Evolutionary conservation across 75 land plant genomes (phyloP).

Genomic region (Adiantum capillusveneris): DNA sequence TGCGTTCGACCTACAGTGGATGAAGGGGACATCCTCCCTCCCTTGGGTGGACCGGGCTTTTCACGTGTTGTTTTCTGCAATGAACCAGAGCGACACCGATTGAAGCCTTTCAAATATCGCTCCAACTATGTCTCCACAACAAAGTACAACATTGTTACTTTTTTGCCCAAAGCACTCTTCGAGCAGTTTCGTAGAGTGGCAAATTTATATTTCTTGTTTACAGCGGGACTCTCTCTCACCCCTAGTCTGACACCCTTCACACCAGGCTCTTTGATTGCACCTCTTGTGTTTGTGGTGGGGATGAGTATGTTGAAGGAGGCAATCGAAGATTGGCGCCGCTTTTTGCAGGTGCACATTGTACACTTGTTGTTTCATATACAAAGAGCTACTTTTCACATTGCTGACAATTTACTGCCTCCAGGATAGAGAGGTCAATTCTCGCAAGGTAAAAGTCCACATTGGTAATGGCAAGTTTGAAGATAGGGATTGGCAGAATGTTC

Average conservation of each 20-base stretch:
- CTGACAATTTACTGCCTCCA: constrained; percentile 14
- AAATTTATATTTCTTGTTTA: constrained; percentile 75
- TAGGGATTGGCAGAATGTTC: constrained; percentile 50
- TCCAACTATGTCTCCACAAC: constrained; percentile 73
- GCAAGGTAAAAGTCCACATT: constrained; percentile 43
- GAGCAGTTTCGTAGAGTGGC: constrained; percentile 94
- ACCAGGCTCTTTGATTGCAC: constrained; percentile 57
- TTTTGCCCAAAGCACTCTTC: constrained; percentile 78
- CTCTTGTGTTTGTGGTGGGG: constrained; percentile 80
- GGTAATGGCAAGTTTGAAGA: constrained; percentile 46
- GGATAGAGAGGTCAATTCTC: constrained; percentile 64
- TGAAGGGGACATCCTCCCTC: constrained; percentile 13
- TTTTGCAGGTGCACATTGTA: constrained; percentile 27
- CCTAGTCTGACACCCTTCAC: constrained; percentile 50
- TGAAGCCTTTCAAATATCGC: constrained; percentile 55
- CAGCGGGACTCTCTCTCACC: constrained; percentile 54
- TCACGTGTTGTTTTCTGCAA: constrained; percentile 74
- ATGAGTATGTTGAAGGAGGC: constrained; percentile 84
- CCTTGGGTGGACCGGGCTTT: constrained; percentile 49
- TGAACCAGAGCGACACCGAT: constrained; percentile 40
- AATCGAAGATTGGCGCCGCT: constrained; percentile 89
- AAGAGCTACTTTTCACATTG: too few species aligned
- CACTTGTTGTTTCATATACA: neutral
- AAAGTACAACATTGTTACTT: constrained; percentile 72
- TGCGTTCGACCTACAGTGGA: constrained; percentile 30